Base-by-base conservation (phyloP, 768 basidiomycete species). In the Russula lepida region DNA sequence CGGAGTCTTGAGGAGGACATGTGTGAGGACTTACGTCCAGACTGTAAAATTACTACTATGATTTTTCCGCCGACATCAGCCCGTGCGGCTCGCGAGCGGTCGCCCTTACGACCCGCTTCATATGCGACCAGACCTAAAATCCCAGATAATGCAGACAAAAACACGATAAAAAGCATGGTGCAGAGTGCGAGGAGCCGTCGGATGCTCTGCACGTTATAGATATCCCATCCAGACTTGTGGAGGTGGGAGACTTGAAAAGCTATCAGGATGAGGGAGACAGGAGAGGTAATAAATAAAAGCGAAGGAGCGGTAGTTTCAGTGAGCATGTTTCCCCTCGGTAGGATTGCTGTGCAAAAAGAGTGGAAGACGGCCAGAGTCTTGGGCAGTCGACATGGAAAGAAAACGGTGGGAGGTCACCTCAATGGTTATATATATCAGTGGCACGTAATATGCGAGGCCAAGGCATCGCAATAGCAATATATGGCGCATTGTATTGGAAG, bases 221-320 rank as follows among this genome's bases (percentile, higher is more conserved):
- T 27, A 23, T 33, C 44, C 61, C 62, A 63, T 21, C 48, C 56
- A 49, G 57, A 58, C 46, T 58, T 58, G 47, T 44, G 46, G 15
- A 63, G 56, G 15, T 25, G 33, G 11, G 32, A 46, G 46, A 58
- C 19, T 54, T 63, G 62, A 25, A 43, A 11, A 19, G 11, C 13
- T 15, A 58, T 43, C 56, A 58, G 35, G 23, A 58, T 13, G 25
- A 63, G 39, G 17, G 56, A 63, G 1, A 43, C 57, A 21, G 58
- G 23, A 48, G 62, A 39, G 25, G 17, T 49, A 21, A 63, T 58
- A 53, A 63, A 58, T 48, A 63, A 63, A 33, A 63, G 47, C 0
- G 46, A 63, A 58, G 62, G 62, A 63, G 62, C 56, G 62, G 25
- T 57, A 23, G 52, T 41, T 19, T 58, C 30, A 46, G 51, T 47